phyloP scores from a whole-genome alignment of 2,329 filamentous ascomycete species.

The Lachnellula suecica region DNA sequence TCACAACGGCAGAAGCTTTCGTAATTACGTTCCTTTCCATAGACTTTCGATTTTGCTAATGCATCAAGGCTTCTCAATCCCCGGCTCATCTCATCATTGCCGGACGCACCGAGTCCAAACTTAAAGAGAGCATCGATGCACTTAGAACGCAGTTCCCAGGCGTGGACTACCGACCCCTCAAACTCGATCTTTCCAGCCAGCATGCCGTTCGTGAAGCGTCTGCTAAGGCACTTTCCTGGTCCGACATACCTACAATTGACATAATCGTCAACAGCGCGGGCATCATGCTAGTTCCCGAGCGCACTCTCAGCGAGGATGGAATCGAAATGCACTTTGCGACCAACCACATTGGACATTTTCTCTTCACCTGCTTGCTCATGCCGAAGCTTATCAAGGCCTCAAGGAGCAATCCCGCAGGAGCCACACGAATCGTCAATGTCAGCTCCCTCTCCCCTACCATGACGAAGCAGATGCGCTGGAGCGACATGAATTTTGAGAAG shows the following conservation, averaged over 20 bases:
- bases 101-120: constrained; percentile 13
- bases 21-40: constrained; percentile 23
- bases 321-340: constrained; percentile 27
- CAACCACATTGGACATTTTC: constrained; percentile 20
- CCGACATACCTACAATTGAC: constrained; percentile 38
- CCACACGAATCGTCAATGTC: constrained; percentile 20
- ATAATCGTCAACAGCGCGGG: constrained; percentile 43
- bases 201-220: constrained; percentile 41
- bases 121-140: constrained; percentile 9
- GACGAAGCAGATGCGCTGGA: constrained; percentile 33
- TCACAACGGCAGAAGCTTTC: constrained; percentile 17
- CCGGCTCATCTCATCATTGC: constrained; percentile 17
- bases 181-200: constrained; percentile 39
- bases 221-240: constrained; percentile 35
- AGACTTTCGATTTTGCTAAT: not conserved
- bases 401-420: too few species aligned
- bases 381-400: constrained; percentile 12
- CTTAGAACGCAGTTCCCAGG: constrained; percentile 6
- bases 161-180: constrained; percentile 6
- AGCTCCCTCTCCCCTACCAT: constrained; percentile 24
- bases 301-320: constrained; percentile 35
- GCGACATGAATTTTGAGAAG: constrained; percentile 36
- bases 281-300: constrained; percentile 38
- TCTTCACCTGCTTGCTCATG: constrained; percentile 19
- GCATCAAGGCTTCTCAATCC: constrained; percentile 25